phyloP scores from a whole-genome alignment of 2,329 filamentous ascomycete species.

The Aspergillus luchuensis region DNA sequence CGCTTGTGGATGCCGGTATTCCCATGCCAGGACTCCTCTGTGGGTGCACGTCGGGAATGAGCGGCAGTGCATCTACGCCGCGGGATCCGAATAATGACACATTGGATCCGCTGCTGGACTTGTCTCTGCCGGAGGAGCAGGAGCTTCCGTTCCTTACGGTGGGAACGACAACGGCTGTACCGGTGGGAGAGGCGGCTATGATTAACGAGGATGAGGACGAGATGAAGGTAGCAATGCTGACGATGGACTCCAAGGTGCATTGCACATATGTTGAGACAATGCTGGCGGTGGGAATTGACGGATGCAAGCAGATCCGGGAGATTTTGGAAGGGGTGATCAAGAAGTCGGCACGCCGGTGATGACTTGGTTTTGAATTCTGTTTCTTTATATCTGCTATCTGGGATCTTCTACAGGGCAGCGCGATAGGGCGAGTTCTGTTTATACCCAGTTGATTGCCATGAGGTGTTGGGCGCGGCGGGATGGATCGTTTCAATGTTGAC shows the following conservation, averaged over 20 bases:
- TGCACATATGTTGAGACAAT: slow-evolving; percentile 79
- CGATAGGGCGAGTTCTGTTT: slow-evolving; percentile 10
- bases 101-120: slow-evolving; percentile 47
- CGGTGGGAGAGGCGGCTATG: slow-evolving; percentile 59
- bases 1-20: slow-evolving; percentile 89
- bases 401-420: slow-evolving; percentile 9
- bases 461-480: slow-evolving; percentile 16
- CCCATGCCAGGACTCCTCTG: slow-evolving; percentile 92
- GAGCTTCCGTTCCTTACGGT: slow-evolving; percentile 89
- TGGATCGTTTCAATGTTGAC: background rate
- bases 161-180: slow-evolving; percentile 59
- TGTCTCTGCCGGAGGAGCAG: slow-evolving; percentile 55
- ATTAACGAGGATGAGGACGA: slow-evolving; percentile 43
- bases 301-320: slow-evolving; percentile 80
- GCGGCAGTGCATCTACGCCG: slow-evolving; percentile 49
- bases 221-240: slow-evolving; percentile 70
- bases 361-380: background rate
- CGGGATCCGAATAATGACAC: slow-evolving; percentile 44
- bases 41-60: slow-evolving; percentile 80
- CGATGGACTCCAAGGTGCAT: slow-evolving; percentile 89
- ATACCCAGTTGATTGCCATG: slow-evolving; percentile 17
- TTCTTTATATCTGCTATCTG: background rate
- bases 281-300: slow-evolving; percentile 88
- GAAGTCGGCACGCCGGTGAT: slow-evolving; percentile 19
- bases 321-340: slow-evolving; percentile 77